phyloP scores from a whole-genome alignment of 1,284 basidiomycete species.

The Agroathelia rolfsii region DNA sequence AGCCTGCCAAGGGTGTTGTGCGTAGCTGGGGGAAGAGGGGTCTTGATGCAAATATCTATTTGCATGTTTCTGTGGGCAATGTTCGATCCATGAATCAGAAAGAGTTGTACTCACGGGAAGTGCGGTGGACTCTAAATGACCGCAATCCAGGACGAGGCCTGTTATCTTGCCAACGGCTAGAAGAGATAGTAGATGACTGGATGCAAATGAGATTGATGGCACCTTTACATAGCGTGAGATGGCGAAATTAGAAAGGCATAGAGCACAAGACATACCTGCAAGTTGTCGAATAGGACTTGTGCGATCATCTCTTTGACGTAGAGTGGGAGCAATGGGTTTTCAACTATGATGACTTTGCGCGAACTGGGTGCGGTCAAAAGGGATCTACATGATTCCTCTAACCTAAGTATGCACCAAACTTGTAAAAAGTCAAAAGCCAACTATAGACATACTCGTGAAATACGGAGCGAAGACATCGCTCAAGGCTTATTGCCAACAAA shows the following conservation, averaged over 20 bases:
- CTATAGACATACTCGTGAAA: slow-evolving; percentile 69
- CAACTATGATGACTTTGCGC: slow-evolving; percentile 85
- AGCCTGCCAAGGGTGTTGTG: slow-evolving; percentile 77
- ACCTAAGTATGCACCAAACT: slow-evolving; percentile 7
- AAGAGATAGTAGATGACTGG: slow-evolving; percentile 76
- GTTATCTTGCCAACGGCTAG: slow-evolving; percentile 83
- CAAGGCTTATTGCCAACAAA: slow-evolving; percentile 58
- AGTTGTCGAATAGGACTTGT: slow-evolving; percentile 80
- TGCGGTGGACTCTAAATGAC: slow-evolving; percentile 81
- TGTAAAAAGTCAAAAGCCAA: slow-evolving; percentile 6
- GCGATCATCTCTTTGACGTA: slow-evolving; percentile 85
- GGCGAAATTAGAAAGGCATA: not conserved
- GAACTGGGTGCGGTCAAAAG: slow-evolving; percentile 90
- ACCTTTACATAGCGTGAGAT: slow-evolving; percentile 40
- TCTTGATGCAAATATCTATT: slow-evolving; percentile 79
- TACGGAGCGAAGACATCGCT: slow-evolving; percentile 61
- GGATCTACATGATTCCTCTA: slow-evolving; percentile 43
- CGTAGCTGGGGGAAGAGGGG: slow-evolving; percentile 75
- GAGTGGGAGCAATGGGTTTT: slow-evolving; percentile 80
- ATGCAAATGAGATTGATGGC: slow-evolving; percentile 87
- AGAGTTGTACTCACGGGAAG: slow-evolving; percentile 58
- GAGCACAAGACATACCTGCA: slow-evolving; percentile 51
- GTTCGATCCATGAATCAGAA: slow-evolving; percentile 2
- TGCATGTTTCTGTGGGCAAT: slow-evolving; percentile 4
- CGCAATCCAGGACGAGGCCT: slow-evolving; percentile 87